phyloP scores from a whole-genome alignment of 1,284 basidiomycete genomes.

The Marasmius oreades region DNA sequence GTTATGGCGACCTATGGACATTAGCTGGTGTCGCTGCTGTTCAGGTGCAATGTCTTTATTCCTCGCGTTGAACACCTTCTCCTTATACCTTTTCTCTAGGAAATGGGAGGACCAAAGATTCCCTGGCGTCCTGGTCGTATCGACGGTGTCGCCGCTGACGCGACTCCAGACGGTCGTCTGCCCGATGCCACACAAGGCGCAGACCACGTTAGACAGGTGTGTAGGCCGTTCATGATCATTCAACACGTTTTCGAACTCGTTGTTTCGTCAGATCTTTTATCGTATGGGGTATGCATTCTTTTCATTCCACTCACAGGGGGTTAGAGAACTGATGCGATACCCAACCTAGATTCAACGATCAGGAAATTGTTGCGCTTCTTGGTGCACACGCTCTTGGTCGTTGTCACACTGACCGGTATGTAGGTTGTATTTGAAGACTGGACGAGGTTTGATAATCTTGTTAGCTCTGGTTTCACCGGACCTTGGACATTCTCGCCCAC shows the following conservation, averaged over 20 bases:
- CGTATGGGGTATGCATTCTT: constrained; percentile 67
- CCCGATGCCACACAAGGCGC: constrained; percentile 86
- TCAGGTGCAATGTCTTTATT: constrained; percentile 43
- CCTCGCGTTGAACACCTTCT: not conserved
- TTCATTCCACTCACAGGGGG: constrained; percentile 5
- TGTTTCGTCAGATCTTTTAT: constrained; percentile 69
- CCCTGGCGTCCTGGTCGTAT: constrained; percentile 89
- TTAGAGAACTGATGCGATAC: constrained; percentile 22
- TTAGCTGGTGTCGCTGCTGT: constrained; percentile 84
- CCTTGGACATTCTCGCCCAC: constrained; percentile 91
- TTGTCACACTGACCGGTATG: constrained; percentile 77
- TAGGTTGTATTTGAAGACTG: constrained; percentile 5
- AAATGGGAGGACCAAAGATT: constrained; percentile 80
- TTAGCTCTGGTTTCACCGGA: constrained; percentile 83
- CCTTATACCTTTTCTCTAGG: constrained; percentile 30
- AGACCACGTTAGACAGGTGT: constrained; percentile 79
- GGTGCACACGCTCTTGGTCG: constrained; percentile 96
- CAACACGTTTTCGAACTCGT: constrained; percentile 1
- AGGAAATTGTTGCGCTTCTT: constrained; percentile 92
- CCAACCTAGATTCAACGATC: constrained; percentile 79
- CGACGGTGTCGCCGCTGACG: constrained; percentile 74
- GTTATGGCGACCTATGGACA: constrained; percentile 93
- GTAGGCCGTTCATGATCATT: constrained; percentile 20
- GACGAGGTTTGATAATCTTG: not conserved
- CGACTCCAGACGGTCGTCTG: constrained; percentile 91